Evolutionary conservation across 768 basidiomycete species (phyloP).

Genomic region (Tricholoma hemisulphureum): DNA sequence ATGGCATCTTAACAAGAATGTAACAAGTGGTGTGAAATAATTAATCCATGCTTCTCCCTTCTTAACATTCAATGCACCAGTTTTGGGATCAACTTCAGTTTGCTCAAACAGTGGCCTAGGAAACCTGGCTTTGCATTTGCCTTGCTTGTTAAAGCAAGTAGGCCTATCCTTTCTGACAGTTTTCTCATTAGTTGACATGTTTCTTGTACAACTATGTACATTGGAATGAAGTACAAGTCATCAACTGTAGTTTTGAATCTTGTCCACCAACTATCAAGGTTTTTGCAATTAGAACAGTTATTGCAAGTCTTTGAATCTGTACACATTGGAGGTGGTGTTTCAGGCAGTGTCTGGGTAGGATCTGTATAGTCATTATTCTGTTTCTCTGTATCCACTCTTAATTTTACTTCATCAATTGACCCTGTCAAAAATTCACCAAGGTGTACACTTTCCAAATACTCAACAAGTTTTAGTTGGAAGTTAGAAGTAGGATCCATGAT

Average conservation of each 20-base stretch:
- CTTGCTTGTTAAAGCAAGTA: slow-evolving; percentile 21
- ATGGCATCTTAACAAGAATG: not conserved
- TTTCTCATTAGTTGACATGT: not conserved
- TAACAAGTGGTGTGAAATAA: not conserved
- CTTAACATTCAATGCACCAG: not conserved
- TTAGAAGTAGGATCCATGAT: not conserved
- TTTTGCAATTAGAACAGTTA: not conserved
- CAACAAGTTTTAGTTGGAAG: not conserved
- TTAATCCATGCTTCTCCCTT: not conserved
- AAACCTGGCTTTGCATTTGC: not conserved
- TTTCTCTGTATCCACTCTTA: not conserved
- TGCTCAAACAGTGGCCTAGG: not conserved
- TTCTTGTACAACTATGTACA: not conserved
- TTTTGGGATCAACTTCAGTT: slow-evolving; percentile 11
- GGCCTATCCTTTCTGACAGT: not conserved
- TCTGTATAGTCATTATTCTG: not conserved
- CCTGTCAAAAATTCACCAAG: not conserved
- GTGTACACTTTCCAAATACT: not conserved
- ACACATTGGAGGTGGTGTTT: not conserved
- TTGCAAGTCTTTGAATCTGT: not conserved
- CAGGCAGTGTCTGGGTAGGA: not conserved
- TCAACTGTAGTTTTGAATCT: not conserved
- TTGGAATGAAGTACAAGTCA: not conserved
- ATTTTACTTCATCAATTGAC: not conserved
- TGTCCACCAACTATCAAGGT: not conserved